These are phyloP conservation scores for Sarcodon sp. DNA, from an alignment of 768 basidiomycete genomes.

Conservation along the genomic window DNA sequence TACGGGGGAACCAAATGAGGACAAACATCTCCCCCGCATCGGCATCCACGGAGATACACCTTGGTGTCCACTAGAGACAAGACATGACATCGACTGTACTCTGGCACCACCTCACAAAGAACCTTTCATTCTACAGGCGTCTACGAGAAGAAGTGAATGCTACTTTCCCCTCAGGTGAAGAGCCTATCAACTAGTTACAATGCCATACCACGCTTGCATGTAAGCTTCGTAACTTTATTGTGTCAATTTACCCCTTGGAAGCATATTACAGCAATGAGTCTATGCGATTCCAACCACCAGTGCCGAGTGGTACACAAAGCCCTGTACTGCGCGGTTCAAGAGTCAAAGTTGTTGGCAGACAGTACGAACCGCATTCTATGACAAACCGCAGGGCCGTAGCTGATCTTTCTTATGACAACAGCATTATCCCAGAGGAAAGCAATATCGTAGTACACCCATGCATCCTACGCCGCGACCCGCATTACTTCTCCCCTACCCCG, in stretches of 20 bases:
- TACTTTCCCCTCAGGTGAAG: conserved; percentile 4
- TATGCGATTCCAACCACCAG: conserved; percentile 29
- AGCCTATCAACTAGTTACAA: conserved; percentile 2
- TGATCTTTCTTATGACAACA: neutral
- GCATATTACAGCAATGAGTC: conserved; percentile 26
- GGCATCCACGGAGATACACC: too few relatives aligned
- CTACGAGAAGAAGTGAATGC: conserved; percentile 6
- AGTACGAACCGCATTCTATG: conserved; percentile 10
- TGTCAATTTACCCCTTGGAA: too few relatives aligned
- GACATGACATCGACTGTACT: conserved; percentile 5
- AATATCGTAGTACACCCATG: conserved; percentile 22
- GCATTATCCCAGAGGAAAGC: conserved; percentile 9
- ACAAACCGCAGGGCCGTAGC: neutral
- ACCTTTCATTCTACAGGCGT: neutral
- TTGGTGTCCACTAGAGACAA: too few relatives aligned
- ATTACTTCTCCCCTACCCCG: conserved; percentile 27
- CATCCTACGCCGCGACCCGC: conserved; percentile 26
- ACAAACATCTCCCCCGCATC: too few relatives aligned
- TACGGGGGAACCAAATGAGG: too few relatives aligned
- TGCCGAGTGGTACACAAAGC: conserved; percentile 25
- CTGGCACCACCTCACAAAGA: conserved; percentile 3
- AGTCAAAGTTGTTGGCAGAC: conserved; percentile 19
- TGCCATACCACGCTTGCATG: conserved; percentile 9
- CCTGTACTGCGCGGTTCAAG: conserved; percentile 17
- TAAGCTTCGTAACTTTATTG: too few relatives aligned